Base-by-base conservation (phyloP, 2,329 filamentous ascomycete species). In the Xylaria digitata region DNA sequence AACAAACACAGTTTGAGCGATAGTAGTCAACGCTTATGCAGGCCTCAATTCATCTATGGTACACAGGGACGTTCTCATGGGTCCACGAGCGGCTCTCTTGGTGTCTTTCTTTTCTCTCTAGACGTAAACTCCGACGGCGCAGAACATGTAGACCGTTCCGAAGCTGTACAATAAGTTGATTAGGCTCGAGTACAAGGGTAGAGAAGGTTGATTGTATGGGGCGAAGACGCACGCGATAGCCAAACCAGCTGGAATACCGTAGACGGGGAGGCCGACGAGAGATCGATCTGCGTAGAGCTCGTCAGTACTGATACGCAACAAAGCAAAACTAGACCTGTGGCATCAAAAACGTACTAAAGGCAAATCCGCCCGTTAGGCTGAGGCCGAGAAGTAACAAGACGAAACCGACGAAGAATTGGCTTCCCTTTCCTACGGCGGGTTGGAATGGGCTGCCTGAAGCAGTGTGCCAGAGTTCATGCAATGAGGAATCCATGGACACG, bases 101-200 rank as follows among this genome's bases (percentile, higher is more conserved):
- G 80, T 84, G 82, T 88, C 79, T 85, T 74, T 66, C 64, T 67
- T 67, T 45, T 62, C 48, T 70, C 53, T 56, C 82, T 88, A 99
- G 80, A 99, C 93, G 89, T 99, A 98, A 78, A 99, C 96, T 79
- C 96, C 96, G 79, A 96, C 96, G 67, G 94, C 96, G 82, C 96
- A 99, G 82, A 99, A 98, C 91, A 97, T 97, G 83, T 96, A 97
- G 52, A 99, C 94, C 57, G 95, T 91, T 74, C 96, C 96, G 80
- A 97, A 92, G 57, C 95, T 97, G 77, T 13, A 30, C n/a, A 32
- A 11, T 8, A 26, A 4, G 63, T 74, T 68, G 75, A 73, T 37
- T 68, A 26, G 26, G 26, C 3, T 61, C 66, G 69, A 52, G 15
- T 5, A 9, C 13, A 55, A 26, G 26, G 23, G 15, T 49, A 40